Conservation (phyloP, 2,329 filamentous ascomycete genomes). For the Knufia petricola region DNA sequence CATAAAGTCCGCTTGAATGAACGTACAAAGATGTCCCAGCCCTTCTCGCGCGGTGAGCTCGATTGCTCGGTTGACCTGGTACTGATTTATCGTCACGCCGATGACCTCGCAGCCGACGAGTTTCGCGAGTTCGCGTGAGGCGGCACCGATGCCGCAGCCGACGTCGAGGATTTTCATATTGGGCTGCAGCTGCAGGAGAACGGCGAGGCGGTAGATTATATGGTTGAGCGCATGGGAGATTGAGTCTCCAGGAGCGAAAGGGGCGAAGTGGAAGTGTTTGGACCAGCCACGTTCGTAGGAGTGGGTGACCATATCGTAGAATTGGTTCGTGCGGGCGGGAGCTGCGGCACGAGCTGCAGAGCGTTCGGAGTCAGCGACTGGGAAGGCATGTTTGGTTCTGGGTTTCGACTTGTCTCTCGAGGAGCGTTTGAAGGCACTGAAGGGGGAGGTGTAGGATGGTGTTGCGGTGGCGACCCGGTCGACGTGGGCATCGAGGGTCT, state of each 20-base stretch:
- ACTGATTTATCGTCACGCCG: constrained; percentile 25
- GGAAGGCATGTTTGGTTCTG: neutral
- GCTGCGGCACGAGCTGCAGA: neutral
- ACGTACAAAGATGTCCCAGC: constrained; percentile 17
- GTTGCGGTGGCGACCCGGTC: neutral
- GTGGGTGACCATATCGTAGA: constrained; percentile 22
- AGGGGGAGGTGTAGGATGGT: constrained; percentile 5
- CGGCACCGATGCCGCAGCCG: constrained; percentile 27
- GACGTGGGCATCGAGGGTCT: neutral
- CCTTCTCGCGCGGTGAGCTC: constrained; percentile 13
- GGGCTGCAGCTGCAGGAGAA: constrained; percentile 18
- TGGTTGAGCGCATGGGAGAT: constrained; percentile 19
- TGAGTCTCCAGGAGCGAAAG: constrained; percentile 19
- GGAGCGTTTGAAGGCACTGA: neutral
- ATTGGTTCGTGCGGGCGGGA: constrained; percentile 10
- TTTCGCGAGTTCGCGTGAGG: constrained; percentile 25
- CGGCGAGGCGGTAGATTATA: constrained; percentile 26
- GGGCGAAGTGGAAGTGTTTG: constrained; percentile 22
- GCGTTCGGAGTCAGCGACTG: neutral
- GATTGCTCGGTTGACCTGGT: constrained; percentile 22
- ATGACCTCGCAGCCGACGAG: constrained; percentile 25
- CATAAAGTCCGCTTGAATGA: constrained; percentile 24
- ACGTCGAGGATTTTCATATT: constrained; percentile 26
- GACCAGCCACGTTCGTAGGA: constrained; percentile 21
- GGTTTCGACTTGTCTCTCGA: neutral